phyloP scores from a whole-genome alignment of 768 basidiomycete species.

The Leccinum pellstonianum region DNA sequence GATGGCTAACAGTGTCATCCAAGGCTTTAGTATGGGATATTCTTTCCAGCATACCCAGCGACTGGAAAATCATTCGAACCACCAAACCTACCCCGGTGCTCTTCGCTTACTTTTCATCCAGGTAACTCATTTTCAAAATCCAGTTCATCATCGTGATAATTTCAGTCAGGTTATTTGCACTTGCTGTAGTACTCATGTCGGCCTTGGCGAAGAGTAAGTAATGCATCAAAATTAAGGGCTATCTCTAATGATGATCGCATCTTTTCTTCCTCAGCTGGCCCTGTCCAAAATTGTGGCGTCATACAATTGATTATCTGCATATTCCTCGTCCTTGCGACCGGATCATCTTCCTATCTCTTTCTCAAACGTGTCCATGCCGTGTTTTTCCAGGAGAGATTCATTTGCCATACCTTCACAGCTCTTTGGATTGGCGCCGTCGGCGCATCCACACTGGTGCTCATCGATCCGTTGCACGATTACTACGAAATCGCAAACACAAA shows the following conservation, averaged over 20 bases:
- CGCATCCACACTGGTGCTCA: constrained; percentile 27
- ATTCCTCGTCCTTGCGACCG: constrained; percentile 22
- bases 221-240: neutral
- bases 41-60: constrained; percentile 23
- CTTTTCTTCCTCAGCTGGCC: constrained; percentile 17
- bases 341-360: constrained; percentile 36
- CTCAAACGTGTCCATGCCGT: constrained; percentile 40
- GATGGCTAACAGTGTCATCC: constrained; percentile 2
- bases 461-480: constrained; percentile 23
- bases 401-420: constrained; percentile 26
- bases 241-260: neutral
- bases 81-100: constrained; percentile 15
- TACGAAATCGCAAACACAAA: constrained; percentile 33
- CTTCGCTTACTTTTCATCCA: constrained; percentile 25
- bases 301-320: constrained; percentile 15
- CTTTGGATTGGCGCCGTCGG: constrained; percentile 35
- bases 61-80: constrained; percentile 20
- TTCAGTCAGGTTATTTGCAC: constrained; percentile 16
- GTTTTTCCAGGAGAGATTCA: constrained; percentile 22
- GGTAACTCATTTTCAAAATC: constrained; percentile 9
- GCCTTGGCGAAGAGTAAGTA: constrained; percentile 21
- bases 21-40: constrained; percentile 29
- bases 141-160: constrained; percentile 4
- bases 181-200: constrained; percentile 20
- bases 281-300: constrained; percentile 20